Evolutionary conservation across 257 asterid species (phyloP).

Genomic region (Leonotis leonurus): DNA sequence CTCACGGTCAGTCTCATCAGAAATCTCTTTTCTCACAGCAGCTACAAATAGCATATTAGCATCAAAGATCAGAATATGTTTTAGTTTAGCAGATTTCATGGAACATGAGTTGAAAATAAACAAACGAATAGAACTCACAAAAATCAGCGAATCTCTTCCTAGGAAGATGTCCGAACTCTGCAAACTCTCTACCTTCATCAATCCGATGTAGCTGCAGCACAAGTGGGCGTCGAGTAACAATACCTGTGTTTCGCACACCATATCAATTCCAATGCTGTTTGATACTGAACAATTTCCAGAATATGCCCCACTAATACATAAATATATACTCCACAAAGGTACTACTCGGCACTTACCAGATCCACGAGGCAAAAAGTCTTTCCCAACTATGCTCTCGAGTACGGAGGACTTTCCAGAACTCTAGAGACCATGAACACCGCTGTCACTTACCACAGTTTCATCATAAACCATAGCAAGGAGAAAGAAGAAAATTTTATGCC

Average conservation of each 20-base stretch:
- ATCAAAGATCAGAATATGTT: background rate
- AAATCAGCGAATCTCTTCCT: conserved; percentile 65
- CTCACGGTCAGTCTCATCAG: conserved; percentile 77
- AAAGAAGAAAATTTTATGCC: background rate
- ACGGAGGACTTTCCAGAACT: conserved; percentile 82
- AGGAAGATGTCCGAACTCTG: conserved; percentile 80
- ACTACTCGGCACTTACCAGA: conserved; percentile 56
- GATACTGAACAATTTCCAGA: background rate
- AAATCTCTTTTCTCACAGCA: conserved; percentile 63
- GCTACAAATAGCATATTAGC: conserved; percentile 28
- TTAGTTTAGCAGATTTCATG: background rate
- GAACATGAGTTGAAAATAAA: background rate
- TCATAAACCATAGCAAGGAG: conserved; percentile 3
- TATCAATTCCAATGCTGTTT: conserved; percentile 10
- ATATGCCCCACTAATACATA: too few species aligned
- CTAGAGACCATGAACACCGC: conserved; percentile 27
- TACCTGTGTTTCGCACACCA: conserved; percentile 34
- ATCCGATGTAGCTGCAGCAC: conserved; percentile 76
- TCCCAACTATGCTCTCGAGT: conserved; percentile 76
- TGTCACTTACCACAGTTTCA: background rate
- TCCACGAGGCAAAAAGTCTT: conserved; percentile 81
- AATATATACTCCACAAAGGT: conserved; percentile 1
- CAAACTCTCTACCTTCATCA: conserved; percentile 72
- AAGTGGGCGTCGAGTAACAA: conserved; percentile 77
- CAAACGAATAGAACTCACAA: conserved; percentile 32